Conservation (phyloP, 2,329 filamentous ascomycete genomes). For the Apiospora pterosperma region DNA sequence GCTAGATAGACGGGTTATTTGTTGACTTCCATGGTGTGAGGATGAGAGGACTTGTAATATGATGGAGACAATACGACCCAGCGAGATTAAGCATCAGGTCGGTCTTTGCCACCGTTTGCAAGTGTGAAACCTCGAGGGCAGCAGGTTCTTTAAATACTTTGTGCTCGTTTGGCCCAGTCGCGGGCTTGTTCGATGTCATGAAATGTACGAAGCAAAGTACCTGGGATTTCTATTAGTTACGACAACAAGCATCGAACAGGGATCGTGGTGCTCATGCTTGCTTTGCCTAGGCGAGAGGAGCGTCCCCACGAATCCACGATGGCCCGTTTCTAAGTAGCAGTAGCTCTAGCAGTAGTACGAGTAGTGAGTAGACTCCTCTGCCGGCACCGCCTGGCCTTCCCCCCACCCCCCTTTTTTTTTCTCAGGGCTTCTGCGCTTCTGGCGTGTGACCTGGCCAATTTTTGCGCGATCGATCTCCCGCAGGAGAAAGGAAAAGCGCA, state of each 20-base stretch:
- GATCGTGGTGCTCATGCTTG: constrained; percentile 5
- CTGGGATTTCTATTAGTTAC: constrained; percentile 11
- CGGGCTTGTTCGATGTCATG: constrained; percentile 1
- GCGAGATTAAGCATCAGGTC: background rate
- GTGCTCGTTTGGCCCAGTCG: background rate
- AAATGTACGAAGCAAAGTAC: background rate
- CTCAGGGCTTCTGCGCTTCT: background rate
- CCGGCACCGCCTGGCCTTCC: too few species aligned
- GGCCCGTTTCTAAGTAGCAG: background rate
- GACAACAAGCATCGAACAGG: constrained; percentile 9
- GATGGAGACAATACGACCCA: background rate
- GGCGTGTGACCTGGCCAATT: background rate
- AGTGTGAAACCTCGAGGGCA: constrained; percentile 1
- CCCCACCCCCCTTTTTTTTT: background rate
- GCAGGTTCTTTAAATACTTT: constrained; percentile 2
- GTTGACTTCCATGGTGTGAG: background rate
- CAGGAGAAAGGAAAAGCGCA: background rate
- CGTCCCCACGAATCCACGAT: constrained; percentile 9
- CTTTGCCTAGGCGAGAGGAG: constrained; percentile 9
- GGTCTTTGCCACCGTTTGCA: background rate
- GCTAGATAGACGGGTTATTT: background rate
- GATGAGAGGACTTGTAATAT: background rate
- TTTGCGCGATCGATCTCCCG: background rate
- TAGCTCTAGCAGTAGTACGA: background rate
- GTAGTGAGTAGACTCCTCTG: background rate